Conservation (phyloP, 331 rosid genomes). For the Erythrophleum ivorense region DNA sequence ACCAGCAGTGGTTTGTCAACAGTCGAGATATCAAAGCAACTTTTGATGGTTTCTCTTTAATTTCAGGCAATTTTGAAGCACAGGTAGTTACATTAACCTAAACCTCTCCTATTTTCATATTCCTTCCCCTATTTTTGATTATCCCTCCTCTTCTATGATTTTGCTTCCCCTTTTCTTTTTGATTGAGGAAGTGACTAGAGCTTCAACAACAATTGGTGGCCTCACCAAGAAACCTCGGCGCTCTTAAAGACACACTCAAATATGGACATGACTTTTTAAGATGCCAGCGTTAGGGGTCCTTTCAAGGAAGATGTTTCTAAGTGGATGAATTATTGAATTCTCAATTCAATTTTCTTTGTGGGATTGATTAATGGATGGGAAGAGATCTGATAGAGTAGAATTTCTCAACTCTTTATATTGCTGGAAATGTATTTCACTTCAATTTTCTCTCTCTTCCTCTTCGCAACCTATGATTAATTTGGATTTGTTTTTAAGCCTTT, state of each 20-base stretch:
- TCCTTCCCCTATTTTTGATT: no score
- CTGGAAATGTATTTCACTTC: constrained; percentile 41
- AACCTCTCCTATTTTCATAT: no score
- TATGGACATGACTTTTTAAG: constrained; percentile 84
- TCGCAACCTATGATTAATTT: neutral
- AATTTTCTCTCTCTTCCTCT: constrained; percentile 6
- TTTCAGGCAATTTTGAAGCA: no score
- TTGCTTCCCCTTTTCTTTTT: no score
- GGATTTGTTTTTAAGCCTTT: constrained; percentile 32
- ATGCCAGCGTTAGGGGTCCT: constrained; percentile 92
- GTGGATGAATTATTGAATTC: constrained; percentile 34
- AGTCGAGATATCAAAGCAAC: no score
- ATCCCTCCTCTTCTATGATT: no score
- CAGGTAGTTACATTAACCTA: no score
- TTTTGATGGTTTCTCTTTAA: no score
- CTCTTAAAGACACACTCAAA: constrained; percentile 86
- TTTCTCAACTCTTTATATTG: neutral
- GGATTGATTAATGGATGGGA: neutral
- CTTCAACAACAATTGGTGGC: constrained; percentile 94
- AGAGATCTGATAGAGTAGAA: neutral
- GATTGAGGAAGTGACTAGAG: constrained; percentile 57
- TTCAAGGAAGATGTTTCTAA: constrained; percentile 96
- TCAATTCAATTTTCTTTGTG: neutral
- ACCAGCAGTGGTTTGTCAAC: no score
- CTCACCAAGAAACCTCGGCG: constrained; percentile 83